Conservation (phyloP, 305 asterid species). For the Withania somnifera region DNA sequence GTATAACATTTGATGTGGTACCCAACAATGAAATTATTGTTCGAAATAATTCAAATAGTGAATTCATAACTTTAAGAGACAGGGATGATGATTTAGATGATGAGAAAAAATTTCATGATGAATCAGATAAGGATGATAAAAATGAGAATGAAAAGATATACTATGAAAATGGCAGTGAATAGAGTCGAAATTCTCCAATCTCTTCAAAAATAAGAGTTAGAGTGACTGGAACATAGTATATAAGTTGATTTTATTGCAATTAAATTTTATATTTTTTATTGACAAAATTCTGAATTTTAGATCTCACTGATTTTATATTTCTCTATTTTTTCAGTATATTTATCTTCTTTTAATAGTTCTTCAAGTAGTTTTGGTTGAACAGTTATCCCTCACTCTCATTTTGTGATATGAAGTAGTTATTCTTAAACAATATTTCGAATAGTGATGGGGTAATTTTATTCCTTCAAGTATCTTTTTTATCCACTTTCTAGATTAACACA, state of each 20-base stretch:
- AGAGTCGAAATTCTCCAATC: too few relatives aligned
- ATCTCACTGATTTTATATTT: too few relatives aligned
- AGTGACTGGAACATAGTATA: too few relatives aligned
- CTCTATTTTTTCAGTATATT: too few relatives aligned
- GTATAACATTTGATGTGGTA: not conserved
- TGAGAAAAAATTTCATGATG: not conserved
- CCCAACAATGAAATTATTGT: not conserved
- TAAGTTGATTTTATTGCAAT: too few relatives aligned
- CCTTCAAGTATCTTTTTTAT: not conserved
- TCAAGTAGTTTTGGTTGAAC: not conserved
- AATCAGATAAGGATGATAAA: not conserved
- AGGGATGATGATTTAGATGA: not conserved
- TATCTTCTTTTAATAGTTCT: not conserved
- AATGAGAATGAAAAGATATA: not conserved
- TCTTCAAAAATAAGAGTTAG: too few relatives aligned
- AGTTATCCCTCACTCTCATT: not conserved
- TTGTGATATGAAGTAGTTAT: not conserved
- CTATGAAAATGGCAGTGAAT: too few relatives aligned
- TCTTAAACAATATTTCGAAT: not conserved
- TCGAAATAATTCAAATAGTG: not conserved
- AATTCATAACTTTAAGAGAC: not conserved
- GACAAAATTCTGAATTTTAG: too few relatives aligned
- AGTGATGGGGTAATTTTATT: not conserved
- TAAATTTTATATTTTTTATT: too few relatives aligned
- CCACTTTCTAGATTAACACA: not conserved